Evolutionary conservation across 495 filamentous ascomycete species (phyloP), one percentile per base, ranked within the genome.

Genomic region (Neurospora sp.): DNA sequence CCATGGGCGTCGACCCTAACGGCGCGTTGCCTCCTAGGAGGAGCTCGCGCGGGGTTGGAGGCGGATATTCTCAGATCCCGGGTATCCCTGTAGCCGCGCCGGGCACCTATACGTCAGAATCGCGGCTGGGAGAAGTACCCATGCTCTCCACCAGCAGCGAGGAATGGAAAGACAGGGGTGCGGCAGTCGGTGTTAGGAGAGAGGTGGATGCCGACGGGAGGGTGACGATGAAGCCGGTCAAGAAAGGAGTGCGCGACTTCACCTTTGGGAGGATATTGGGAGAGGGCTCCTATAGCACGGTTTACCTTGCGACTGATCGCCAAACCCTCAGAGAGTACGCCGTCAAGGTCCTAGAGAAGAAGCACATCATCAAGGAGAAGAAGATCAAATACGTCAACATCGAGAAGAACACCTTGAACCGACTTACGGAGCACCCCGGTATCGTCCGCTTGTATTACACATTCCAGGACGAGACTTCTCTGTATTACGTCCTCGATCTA

Each of bases 351-450:
- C 86, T 99, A 48, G 96, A 98, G 82, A 99, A 99, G 83, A 90
- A 94, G 75, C 96, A 99, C 82, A 99, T 99, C 77, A 98, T 99
- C 86, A 98, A 98, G 84, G 96, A 99, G 83, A 97, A 95, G 81
- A 99, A 99, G 86, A 96, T 99, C 75, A 99, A 99, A 85, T 99
- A 99, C 80, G 96, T 99, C 79, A 98, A 98, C 81, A 98, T 99
- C 75, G 96, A 99, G 83, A 98, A 97, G 83, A 94, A 99, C 81
- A 97, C 96, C 10, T 86, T 99, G 41, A 99, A 99, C 78, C 90
- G 94, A 73, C 84, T 99, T 70, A 97, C 94, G 17, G 96, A 98
- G 69, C 96, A 99, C 78, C 96, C 96, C 9, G 96, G 96, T 12
- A 94, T 99, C 75, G 94, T 99, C 70, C 91, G 96, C 71, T 87